Evolutionary conservation across 805 yeast species (phyloP).

Genomic region (Candida pseudoglaebosa): DNA sequence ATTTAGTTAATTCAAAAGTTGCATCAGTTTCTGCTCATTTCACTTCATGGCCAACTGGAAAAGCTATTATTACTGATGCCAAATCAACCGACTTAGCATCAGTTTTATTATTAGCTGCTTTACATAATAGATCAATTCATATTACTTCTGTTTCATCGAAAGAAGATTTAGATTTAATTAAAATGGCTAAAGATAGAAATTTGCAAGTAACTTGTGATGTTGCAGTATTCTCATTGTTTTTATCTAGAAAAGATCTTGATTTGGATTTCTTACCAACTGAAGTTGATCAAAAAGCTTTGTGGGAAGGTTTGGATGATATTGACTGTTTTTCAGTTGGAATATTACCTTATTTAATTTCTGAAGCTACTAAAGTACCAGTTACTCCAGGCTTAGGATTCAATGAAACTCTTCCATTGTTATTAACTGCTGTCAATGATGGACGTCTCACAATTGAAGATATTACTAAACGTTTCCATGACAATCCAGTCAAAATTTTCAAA

Average conservation of each 20-base stretch:
- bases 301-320: constrained; percentile 68
- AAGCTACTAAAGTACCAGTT: constrained; percentile 55
- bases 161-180: constrained; percentile 79
- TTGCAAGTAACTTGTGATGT: constrained; percentile 88
- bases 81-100: constrained; percentile 91
- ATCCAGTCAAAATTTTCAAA: constrained; percentile 79
- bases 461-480: constrained; percentile 66
- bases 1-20: constrained; percentile 63
- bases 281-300: constrained; percentile 76
- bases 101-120: constrained; percentile 79
- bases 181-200: constrained; percentile 79
- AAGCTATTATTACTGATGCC: constrained; percentile 91
- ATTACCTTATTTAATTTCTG: constrained; percentile 69
- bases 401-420: constrained; percentile 77
- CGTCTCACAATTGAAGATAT: constrained; percentile 71
- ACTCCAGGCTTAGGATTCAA: constrained; percentile 73
- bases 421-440: constrained; percentile 74
- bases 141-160: constrained; percentile 79
- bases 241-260: constrained; percentile 66
- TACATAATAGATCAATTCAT: constrained; percentile 81
- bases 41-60: constrained; percentile 75
- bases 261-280: constrained; percentile 73
- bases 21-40: constrained; percentile 78
- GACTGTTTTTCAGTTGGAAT: constrained; percentile 88
- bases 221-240: constrained; percentile 71